These are phyloP conservation scores for Boletus tomentosulus DNA, from an alignment of 768 basidiomycete genomes.

Conservation along the genomic window DNA sequence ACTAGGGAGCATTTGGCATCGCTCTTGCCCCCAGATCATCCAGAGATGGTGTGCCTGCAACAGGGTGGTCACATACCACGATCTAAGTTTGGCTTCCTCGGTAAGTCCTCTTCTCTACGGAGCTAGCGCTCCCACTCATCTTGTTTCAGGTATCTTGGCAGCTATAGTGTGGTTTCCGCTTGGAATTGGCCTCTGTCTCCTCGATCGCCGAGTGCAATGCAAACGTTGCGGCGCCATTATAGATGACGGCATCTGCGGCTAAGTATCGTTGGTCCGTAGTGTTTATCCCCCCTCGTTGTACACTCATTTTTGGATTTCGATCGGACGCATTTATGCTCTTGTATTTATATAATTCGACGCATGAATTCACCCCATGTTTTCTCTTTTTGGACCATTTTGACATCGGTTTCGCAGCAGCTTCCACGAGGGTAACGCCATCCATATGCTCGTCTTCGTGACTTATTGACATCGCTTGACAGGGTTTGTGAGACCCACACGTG, in stretches of 20 bases:
- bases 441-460: background rate
- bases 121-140: background rate
- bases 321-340: conserved; percentile 1
- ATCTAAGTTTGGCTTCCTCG: conserved; percentile 67
- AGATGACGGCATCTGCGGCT: conserved; percentile 36
- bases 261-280: background rate
- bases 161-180: conserved; percentile 86
- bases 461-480: background rate
- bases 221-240: conserved; percentile 41
- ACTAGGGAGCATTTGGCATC: conserved; percentile 59
- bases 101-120: conserved; percentile 35
- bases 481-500: background rate
- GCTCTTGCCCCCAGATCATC: conserved; percentile 69
- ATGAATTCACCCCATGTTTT: background rate
- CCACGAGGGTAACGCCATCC: background rate
- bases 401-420: background rate
- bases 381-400: background rate
- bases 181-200: conserved; percentile 71
- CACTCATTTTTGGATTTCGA: background rate
- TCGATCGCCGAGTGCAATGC: conserved; percentile 71
- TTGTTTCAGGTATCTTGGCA: conserved; percentile 60
- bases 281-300: background rate
- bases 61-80: conserved; percentile 60
- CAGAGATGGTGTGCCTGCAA: conserved; percentile 84
- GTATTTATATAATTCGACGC: conserved; percentile 11